A percentile compares a stretch with the other conserved stretches of the same genome.
Evolutionary conservation across 495 filamentous ascomycete genomes (phyloP).

Genomic region (Xylaria cubensis): DNA sequence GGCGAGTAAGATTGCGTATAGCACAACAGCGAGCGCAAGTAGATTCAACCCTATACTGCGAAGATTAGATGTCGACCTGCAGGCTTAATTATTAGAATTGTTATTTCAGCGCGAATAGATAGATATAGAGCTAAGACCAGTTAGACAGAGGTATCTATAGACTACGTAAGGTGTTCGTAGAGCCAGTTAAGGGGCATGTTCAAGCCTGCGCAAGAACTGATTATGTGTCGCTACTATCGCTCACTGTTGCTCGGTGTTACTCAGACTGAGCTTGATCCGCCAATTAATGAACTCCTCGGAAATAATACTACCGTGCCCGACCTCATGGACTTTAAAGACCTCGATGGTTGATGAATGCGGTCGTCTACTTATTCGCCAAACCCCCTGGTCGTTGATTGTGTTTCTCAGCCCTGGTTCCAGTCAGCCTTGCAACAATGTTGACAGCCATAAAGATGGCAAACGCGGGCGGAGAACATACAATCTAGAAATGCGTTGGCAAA

Average conservation of each 20-base stretch:
- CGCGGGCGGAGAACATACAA: conserved; percentile 57
- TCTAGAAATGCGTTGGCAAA: conserved; percentile 79
- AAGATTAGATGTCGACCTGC: conserved; percentile 45
- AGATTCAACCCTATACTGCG: conserved; percentile 52
- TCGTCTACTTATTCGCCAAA: conserved; percentile 78
- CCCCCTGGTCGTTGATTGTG: conserved; percentile 71
- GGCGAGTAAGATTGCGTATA: conserved; percentile 31
- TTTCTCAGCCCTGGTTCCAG: conserved; percentile 63
- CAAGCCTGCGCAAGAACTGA: not conserved
- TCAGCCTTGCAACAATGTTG: conserved; percentile 25
- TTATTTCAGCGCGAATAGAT: not conserved
- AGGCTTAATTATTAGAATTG: not conserved
- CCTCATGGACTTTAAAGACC: conserved; percentile 73
- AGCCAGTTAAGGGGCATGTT: conserved; percentile 2
- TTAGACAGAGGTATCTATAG: conserved; percentile 32
- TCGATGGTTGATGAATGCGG: conserved; percentile 67
- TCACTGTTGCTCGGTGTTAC: conserved; percentile 12
- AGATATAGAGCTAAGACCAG: not conserved
- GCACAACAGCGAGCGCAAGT: conserved; percentile 31
- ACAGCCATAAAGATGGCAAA: not conserved
- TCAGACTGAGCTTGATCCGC: conserved; percentile 60
- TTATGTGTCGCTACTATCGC: conserved; percentile 3
- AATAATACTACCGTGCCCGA: conserved; percentile 78
- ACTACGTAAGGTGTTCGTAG: conserved; percentile 26
- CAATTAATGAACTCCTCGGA: conserved; percentile 77